Conservation (phyloP, 2,329 filamentous ascomycete genomes). For the Amauroascus verrucosus region DNA sequence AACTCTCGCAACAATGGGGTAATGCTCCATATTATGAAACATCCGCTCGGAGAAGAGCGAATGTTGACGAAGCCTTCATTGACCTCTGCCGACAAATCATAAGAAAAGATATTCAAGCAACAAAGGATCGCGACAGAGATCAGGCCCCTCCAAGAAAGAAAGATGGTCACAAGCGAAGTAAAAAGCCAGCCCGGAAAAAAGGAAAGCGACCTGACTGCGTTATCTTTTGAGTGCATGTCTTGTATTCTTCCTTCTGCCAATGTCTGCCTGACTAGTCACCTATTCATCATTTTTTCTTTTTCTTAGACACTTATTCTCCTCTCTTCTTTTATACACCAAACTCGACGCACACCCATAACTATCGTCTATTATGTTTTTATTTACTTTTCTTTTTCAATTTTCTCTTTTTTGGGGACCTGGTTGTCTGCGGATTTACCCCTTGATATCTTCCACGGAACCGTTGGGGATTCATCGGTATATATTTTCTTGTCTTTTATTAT, state of each 20-base stretch:
- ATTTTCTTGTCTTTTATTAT: neutral
- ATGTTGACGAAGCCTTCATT: conserved; percentile 82
- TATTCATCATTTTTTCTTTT: neutral
- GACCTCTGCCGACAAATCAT: conserved; percentile 78
- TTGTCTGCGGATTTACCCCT: neutral
- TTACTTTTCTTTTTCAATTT: no score
- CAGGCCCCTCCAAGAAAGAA: conserved; percentile 24
- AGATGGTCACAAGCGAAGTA: conserved; percentile 25
- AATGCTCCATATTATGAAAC: conserved; percentile 85
- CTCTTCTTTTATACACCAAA: conserved; percentile 5
- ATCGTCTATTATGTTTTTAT: no score
- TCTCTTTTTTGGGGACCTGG: neutral
- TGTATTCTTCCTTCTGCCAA: neutral
- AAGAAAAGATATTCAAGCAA: conserved; percentile 49
- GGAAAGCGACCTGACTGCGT: conserved; percentile 25
- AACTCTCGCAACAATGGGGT: conserved; percentile 76
- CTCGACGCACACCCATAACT: conserved; percentile 1
- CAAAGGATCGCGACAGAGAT: conserved; percentile 27
- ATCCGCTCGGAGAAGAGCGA: conserved; percentile 69
- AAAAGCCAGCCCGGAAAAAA: conserved; percentile 20
- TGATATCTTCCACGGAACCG: neutral
- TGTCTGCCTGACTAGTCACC: neutral
- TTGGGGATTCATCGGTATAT: conserved; percentile 2
- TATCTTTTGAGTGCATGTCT: conserved; percentile 25
- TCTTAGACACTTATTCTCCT: conserved; percentile 7